Percentiles rank a stretch among this genome's conserved stretches.
These are phyloP conservation scores for Globisporangium orthogonon DNA, from an alignment of 352 stramenopile genomes.

Conservation along the genomic window DNA sequence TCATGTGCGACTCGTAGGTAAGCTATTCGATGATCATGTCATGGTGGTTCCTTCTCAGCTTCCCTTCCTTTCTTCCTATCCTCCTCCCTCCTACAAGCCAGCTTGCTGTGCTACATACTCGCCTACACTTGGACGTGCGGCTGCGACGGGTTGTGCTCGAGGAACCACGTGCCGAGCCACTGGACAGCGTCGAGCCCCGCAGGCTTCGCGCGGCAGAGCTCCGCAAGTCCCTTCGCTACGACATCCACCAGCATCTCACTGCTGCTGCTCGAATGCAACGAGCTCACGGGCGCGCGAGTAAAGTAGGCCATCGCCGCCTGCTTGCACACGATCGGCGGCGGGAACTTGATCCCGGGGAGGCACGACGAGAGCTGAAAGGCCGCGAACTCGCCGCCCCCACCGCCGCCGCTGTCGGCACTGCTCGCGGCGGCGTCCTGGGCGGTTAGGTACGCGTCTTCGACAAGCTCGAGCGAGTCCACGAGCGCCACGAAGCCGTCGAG, in stretches of 20 bases:
- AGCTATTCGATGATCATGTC: no score
- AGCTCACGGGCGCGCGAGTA: conserved; percentile 38
- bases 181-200: conserved; percentile 63
- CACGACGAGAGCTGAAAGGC: conserved; percentile 63
- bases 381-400: conserved; percentile 27
- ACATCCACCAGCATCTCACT: conserved; percentile 51
- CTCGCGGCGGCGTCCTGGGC: conserved; percentile 26
- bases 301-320: conserved; percentile 59
- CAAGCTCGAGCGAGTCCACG: conserved; percentile 57
- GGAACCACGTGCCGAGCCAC: conserved; percentile 82
- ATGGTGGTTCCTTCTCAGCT: no score
- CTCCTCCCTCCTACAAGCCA: not conserved
- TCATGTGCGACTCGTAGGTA: no score
- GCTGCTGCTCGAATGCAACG: conserved; percentile 38
- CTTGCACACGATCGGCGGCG: conserved; percentile 46
- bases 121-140: conserved; percentile 44
- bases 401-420: conserved; percentile 12
- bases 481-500: conserved; percentile 56
- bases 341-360: conserved; percentile 46
- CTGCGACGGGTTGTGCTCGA: conserved; percentile 84
- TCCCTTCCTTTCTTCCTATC: not conserved
- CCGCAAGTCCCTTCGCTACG: conserved; percentile 61
- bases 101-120: no score
- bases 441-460: conserved; percentile 62
- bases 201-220: conserved; percentile 81